A percentile compares a stretch with the other conserved stretches of the same genome.
phyloP scores from a whole-genome alignment of 139 green algal species.

The Monoraphidium neglectum region DNA sequence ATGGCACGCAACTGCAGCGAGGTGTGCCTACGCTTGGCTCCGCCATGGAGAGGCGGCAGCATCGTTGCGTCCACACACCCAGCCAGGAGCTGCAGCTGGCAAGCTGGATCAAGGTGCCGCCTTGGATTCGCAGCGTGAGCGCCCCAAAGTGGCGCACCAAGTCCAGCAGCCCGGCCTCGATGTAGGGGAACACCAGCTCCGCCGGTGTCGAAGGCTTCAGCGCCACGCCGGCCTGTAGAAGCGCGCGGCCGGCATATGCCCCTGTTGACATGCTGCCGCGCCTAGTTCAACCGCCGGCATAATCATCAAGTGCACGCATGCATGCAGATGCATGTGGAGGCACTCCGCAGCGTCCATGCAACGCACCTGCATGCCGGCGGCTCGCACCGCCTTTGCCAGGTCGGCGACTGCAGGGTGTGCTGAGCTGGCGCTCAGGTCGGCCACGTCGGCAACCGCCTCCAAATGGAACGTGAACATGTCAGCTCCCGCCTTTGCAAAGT shows the following conservation, averaged over 20 bases:
- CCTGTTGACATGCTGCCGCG: neutral
- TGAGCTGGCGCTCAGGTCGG: neutral
- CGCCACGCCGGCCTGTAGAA: conserved; percentile 78
- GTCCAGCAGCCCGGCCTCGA: conserved; percentile 57
- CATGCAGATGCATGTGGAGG: no score
- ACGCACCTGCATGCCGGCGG: neutral
- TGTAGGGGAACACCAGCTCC: conserved; percentile 73
- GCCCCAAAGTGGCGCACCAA: no score
- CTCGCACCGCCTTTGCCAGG: conserved; percentile 8
- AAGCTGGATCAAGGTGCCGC: no score
- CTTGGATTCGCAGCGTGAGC: no score
- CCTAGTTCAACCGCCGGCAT: neutral
- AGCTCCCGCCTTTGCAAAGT: conserved; percentile 78
- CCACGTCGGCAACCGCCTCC: conserved; percentile 47
- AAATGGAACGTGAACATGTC: conserved; percentile 94
- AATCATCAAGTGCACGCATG: no score
- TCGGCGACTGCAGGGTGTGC: conserved; percentile 23
- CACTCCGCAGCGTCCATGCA: neutral
- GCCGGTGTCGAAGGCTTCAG: conserved; percentile 79
- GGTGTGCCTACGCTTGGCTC: no score
- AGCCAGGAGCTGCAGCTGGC: no score
- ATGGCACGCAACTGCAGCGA: no score
- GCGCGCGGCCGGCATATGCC: neutral
- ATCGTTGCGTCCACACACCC: no score
- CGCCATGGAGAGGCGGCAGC: no score